Evolutionary conservation across 306 rosid species (phyloP).

Genomic region (Sesbania bispinosa): DNA sequence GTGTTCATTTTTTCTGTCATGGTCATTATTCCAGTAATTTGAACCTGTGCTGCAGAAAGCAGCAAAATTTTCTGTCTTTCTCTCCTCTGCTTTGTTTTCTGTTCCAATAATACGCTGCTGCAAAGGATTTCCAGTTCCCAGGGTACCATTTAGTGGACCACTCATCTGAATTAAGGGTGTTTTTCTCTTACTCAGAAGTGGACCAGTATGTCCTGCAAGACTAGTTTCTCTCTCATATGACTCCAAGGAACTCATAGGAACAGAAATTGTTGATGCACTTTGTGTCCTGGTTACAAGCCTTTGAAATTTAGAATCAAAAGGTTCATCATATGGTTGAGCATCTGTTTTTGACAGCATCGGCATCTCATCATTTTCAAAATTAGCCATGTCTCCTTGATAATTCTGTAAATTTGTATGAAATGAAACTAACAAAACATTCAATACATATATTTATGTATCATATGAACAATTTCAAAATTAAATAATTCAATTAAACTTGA

Average conservation of each 20-base stretch:
- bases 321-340: conserved; percentile 31
- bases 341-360: conserved; percentile 54
- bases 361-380: conserved; percentile 44
- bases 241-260: conserved; percentile 44
- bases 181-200: conserved; percentile 48
- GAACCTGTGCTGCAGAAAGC: conserved; percentile 16
- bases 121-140: conserved; percentile 30
- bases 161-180: conserved; percentile 54
- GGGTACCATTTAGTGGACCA: conserved; percentile 45
- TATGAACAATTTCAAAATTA: conserved; percentile 2
- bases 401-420: conserved; percentile 23
- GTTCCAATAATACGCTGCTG: conserved; percentile 25
- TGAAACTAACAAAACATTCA: conserved; percentile 5
- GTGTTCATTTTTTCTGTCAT: conserved; percentile 53
- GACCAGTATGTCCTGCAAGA: conserved; percentile 63
- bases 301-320: conserved; percentile 24
- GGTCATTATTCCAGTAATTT: conserved; percentile 34
- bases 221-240: conserved; percentile 39
- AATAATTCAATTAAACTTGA: background rate
- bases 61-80: conserved; percentile 35
- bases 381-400: conserved; percentile 44
- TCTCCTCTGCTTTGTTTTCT: conserved; percentile 35
- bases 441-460: background rate
- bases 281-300: conserved; percentile 41
- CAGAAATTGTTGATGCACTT: conserved; percentile 56